Evolutionary conservation across 2,329 filamentous ascomycete genomes (phyloP).

Genomic region (Ophiostoma tasmaniense): DNA sequence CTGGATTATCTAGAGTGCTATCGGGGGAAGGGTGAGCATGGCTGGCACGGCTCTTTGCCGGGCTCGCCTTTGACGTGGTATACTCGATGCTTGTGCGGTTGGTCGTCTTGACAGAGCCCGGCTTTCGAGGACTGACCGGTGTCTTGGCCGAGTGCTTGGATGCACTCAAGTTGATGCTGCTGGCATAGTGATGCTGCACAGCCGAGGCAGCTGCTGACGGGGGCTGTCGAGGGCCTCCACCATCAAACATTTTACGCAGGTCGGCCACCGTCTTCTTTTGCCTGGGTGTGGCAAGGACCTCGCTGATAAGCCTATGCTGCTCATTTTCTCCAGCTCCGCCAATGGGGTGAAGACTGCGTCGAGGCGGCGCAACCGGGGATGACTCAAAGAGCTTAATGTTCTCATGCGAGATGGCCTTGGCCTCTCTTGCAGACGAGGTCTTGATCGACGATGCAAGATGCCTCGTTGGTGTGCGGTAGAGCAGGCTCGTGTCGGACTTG

Average conservation of each 20-base stretch:
- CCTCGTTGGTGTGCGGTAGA: background rate
- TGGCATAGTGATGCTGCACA: background rate
- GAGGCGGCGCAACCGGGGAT: background rate
- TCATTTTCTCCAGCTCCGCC: background rate
- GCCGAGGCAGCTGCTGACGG: background rate
- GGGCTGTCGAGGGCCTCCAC: background rate
- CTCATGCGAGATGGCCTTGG: background rate
- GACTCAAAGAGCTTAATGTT: background rate
- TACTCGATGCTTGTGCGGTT: background rate
- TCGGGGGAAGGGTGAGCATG: background rate
- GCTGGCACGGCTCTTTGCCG: background rate
- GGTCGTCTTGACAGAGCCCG: background rate
- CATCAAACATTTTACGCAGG: conserved; percentile 12
- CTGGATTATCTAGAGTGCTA: too few relatives aligned
- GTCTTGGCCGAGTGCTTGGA: background rate
- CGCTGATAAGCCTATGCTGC: background rate
- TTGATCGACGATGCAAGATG: background rate
- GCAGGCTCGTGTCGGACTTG: background rate
- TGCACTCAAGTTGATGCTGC: background rate
- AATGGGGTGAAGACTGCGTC: background rate
- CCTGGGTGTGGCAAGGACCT: too few relatives aligned
- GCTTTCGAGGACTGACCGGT: background rate
- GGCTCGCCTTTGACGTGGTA: background rate
- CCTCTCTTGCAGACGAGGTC: background rate
- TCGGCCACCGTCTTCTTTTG: conserved; percentile 7